These are phyloP conservation scores for Neckera pumila DNA, from an alignment of 225 moss, liverwort and hornwort species.

Conservation along the genomic window DNA sequence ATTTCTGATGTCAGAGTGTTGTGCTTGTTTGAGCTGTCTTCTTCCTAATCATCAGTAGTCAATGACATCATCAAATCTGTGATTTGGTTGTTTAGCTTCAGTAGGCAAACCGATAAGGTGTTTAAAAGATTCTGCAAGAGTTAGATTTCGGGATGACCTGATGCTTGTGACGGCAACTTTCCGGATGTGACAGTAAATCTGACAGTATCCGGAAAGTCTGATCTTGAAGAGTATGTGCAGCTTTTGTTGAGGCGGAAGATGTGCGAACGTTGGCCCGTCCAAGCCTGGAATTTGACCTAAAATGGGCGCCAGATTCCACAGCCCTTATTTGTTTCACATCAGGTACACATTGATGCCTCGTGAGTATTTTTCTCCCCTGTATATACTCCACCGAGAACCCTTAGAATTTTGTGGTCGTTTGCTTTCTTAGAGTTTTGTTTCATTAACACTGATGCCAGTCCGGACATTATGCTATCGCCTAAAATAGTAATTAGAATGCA, in stretches of 20 bases:
- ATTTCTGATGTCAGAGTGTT: not conserved
- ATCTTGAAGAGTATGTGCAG: conserved; percentile 14
- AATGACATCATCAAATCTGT: not conserved
- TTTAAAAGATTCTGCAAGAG: not conserved
- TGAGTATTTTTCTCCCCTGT: not conserved
- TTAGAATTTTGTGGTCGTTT: not conserved
- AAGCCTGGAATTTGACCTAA: conserved; percentile 31
- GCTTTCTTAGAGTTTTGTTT: not conserved
- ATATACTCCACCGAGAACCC: not conserved
- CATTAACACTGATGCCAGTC: not conserved
- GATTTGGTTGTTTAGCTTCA: not conserved
- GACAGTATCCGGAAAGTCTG: not conserved
- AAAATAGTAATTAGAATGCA: not conserved
- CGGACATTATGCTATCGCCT: not conserved
- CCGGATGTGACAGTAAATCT: not conserved
- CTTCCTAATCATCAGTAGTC: not conserved
- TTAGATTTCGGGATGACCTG: not conserved
- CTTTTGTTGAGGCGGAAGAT: conserved; percentile 58
- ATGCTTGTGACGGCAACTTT: not conserved
- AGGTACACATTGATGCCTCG: conserved; percentile 26
- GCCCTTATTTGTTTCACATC: conserved; percentile 99
- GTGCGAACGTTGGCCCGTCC: conserved; percentile 36
- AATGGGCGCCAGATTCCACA: conserved; percentile 42
- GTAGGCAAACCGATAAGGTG: not conserved
- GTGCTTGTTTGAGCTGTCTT: not conserved